These are phyloP conservation scores for Trypanosomatidae sp. DNA, from an alignment of 208 protist genomes.

Conservation along the genomic window DNA sequence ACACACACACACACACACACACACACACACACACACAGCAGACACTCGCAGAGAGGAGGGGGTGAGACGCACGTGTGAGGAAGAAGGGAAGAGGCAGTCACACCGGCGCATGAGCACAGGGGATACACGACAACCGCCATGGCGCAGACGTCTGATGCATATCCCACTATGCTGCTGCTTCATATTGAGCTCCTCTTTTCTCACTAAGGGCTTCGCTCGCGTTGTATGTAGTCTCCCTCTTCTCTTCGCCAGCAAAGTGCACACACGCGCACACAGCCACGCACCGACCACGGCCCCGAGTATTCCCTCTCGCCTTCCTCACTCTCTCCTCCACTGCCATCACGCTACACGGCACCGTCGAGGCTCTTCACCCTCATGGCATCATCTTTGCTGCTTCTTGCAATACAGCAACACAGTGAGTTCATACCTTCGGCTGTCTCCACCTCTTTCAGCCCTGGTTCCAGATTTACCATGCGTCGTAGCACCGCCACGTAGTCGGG, in stretches of 20 bases:
- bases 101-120: neutral
- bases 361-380: slow-evolving; percentile 3
- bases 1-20: neutral
- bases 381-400: slow-evolving; percentile 4
- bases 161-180: neutral
- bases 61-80: neutral
- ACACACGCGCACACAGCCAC: neutral
- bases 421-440: slow-evolving; percentile 66
- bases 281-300: neutral
- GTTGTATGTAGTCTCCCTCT: neutral
- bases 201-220: neutral
- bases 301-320: neutral
- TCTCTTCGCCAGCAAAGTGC: neutral
- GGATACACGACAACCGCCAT: neutral
- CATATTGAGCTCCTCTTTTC: neutral
- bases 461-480: slow-evolving; percentile 28
- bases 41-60: neutral
- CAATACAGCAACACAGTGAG: slow-evolving; percentile 23
- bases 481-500: slow-evolving; percentile 34
- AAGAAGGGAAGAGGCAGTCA: neutral
- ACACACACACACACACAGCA: neutral
- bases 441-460: slow-evolving; percentile 43
- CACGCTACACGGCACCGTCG: slow-evolving; percentile 10
- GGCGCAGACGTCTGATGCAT: neutral
- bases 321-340: neutral